A percentile compares a stretch with the other conserved stretches of the same genome.
Evolutionary conservation across 1,284 basidiomycete species (phyloP).

Genomic region (Ustilago loliicola): DNA sequence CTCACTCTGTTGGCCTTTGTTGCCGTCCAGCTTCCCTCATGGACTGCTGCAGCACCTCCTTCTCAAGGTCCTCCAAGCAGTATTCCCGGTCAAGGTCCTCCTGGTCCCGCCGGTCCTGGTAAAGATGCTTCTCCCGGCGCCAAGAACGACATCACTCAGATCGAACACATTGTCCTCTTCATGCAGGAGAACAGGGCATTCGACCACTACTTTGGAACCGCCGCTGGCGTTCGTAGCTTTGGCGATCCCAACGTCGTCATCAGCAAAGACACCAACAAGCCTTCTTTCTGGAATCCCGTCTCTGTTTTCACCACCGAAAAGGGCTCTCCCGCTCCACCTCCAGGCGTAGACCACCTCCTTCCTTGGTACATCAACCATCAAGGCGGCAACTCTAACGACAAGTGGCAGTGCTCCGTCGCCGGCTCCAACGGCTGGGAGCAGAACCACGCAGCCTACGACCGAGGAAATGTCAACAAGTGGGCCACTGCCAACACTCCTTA

Average conservation of each 20-base stretch:
- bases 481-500: constrained; percentile 57
- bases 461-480: constrained; percentile 60
- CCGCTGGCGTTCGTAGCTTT: constrained; percentile 63
- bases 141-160: constrained; percentile 21
- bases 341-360: constrained; percentile 43
- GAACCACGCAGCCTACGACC: constrained; percentile 61
- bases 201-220: constrained; percentile 65
- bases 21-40: constrained; percentile 3
- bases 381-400: constrained; percentile 54
- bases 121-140: not conserved
- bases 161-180: constrained; percentile 53
- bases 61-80: not conserved
- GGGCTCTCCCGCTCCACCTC: constrained; percentile 7
- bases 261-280: constrained; percentile 50
- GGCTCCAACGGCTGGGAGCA: constrained; percentile 59
- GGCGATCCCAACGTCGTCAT: constrained; percentile 63
- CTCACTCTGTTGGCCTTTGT: constrained; percentile 10
- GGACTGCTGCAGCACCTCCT: constrained; percentile 3
- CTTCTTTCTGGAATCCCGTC: constrained; percentile 51
- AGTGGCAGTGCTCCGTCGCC: constrained; percentile 59
- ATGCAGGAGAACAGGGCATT: constrained; percentile 69
- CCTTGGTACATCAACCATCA: constrained; percentile 62
- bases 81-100: not conserved
- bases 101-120: not conserved
- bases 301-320: constrained; percentile 6